These are phyloP conservation scores for Wallemia hederae DNA, from an alignment of 1,284 basidiomycete species.

Conservation along the genomic window DNA sequence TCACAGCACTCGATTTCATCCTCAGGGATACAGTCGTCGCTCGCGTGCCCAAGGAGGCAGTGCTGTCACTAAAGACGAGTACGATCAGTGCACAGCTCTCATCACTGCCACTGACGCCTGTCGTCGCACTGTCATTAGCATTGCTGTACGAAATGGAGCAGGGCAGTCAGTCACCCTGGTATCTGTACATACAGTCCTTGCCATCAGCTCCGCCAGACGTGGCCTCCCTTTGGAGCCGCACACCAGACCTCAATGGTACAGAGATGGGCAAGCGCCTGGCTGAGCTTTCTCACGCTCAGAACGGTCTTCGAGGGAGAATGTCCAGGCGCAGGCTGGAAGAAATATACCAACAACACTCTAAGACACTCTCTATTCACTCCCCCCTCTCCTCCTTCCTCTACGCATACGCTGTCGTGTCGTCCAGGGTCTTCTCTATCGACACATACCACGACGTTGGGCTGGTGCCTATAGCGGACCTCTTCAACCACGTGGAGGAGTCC, in stretches of 20 bases:
- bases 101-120: neutral
- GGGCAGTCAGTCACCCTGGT: neutral
- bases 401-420: constrained; percentile 52
- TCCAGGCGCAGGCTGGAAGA: neutral
- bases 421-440: constrained; percentile 63
- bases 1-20: neutral
- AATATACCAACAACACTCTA: too few species aligned
- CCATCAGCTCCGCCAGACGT: neutral
- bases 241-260: neutral
- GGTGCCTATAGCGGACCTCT: constrained; percentile 69
- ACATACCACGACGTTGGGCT: constrained; percentile 55
- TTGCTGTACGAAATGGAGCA: neutral
- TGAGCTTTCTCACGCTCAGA: neutral
- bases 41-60: neutral
- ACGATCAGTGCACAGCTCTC: neutral
- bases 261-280: neutral
- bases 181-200: neutral
- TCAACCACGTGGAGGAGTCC: neutral
- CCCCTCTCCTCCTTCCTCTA: constrained; percentile 22
- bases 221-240: neutral
- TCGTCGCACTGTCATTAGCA: neutral
- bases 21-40: neutral
- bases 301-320: neutral
- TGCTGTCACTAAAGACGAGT: neutral
- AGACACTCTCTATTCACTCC: too few species aligned